These are phyloP conservation scores for Mycena rebaudengoi DNA, from an alignment of 768 basidiomycete genomes.

Conservation along the genomic window DNA sequence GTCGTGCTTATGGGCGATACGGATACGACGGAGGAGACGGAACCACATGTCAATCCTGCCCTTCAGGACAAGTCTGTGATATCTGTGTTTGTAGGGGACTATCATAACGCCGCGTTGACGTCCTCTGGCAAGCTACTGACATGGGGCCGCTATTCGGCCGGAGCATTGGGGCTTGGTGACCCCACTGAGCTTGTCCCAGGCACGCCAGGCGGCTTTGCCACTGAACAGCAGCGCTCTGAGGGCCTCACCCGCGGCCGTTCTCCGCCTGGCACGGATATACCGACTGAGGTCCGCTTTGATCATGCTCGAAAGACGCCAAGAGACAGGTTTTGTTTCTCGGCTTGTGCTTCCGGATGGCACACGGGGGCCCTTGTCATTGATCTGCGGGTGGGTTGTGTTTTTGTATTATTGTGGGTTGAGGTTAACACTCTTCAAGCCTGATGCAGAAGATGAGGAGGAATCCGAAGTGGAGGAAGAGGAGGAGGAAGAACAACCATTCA, in stretches of 20 bases:
- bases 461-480: conserved; percentile 45
- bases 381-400: conserved; percentile 64
- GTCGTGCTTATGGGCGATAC: conserved; percentile 76
- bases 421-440: conserved; percentile 27
- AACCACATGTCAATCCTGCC: conserved; percentile 72
- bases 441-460: conserved; percentile 23
- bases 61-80: conserved; percentile 85
- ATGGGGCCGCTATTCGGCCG: conserved; percentile 80
- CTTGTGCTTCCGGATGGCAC: conserved; percentile 91
- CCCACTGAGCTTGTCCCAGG: conserved; percentile 62
- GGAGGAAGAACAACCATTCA: conserved; percentile 32
- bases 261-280: conserved; percentile 60
- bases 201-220: conserved; percentile 65
- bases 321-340: conserved; percentile 79
- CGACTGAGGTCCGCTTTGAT: conserved; percentile 79
- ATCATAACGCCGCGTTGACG: conserved; percentile 90
- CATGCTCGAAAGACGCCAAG: conserved; percentile 57
- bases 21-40: conserved; percentile 48
- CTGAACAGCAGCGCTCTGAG: conserved; percentile 41
- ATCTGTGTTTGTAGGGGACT: conserved; percentile 91
- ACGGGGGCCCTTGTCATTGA: conserved; percentile 90
- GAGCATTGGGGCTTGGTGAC: conserved; percentile 89
- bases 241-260: conserved; percentile 38
- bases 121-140: conserved; percentile 73
- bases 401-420: conserved; percentile 11